Evolutionary conservation across 2,329 filamentous ascomycete genomes (phyloP), one percentile per base, ranked within the genome.

Genomic region (Exophiala dermatitidis): DNA sequence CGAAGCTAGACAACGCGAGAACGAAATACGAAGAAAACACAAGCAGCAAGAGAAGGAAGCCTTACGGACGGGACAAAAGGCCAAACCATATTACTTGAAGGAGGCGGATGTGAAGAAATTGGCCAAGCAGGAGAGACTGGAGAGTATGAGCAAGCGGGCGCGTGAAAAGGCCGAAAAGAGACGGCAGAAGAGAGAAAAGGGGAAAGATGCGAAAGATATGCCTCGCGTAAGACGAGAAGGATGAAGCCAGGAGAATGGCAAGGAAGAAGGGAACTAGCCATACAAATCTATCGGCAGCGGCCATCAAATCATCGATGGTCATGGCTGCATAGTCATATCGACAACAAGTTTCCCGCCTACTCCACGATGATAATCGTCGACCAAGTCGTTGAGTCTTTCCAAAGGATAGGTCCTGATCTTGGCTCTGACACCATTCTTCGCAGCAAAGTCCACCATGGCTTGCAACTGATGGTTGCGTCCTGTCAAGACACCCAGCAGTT

Each of bases 31-130:
- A 50, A 76, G 81, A 42, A 83, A 86, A 69, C 90, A 97, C 72
- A 81, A 86, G 65, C 80, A 80, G 72, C 78, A 83, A 68, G 93
- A 98, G 76, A 90, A 88, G 73, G 86, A 90, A 68, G 73, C 87
- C 56, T 83, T 97, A 48, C 83, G 83, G 64, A 81, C 94, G 73
- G 93, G 93, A 57, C 96, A 96, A 81, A 75, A 74, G 66, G 68
- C 65, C 47, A 82, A 80, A 67, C 91, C 93, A 0, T 98, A 90
- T 73, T 97, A 88, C 71, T 74, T 97, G 64, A 98, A 98, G 81
- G 85, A 84, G 74, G 83, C 84, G 66, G 91, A 96, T 72, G 81
- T 93, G 76, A 95, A 93, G 83, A 89, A 91, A 76, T 76, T 85
- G 70, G 76, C 90, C 52, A 74, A 96, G 58, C 76, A 87, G 66